Conservation (phyloP, 164 flowering plant species). For the Annona cherimola region DNA sequence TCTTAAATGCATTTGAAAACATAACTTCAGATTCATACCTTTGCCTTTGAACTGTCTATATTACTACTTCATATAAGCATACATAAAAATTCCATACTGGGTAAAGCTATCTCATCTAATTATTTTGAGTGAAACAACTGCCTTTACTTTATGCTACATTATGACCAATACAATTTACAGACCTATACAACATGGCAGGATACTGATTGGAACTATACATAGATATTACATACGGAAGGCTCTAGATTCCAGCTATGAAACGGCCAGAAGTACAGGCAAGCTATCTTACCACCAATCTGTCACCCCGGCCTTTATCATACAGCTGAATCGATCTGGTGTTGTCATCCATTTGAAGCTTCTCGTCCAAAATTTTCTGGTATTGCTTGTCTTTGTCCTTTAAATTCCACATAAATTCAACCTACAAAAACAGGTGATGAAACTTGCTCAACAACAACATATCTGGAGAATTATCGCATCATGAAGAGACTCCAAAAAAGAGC, state of each 20-base stretch:
- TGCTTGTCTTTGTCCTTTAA: slow-evolving; percentile 62
- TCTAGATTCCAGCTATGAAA: not conserved
- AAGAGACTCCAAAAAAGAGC: no score
- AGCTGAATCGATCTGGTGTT: slow-evolving; percentile 30
- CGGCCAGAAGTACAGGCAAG: not conserved
- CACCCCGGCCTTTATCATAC: slow-evolving; percentile 37
- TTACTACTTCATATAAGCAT: no score
- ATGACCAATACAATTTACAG: not conserved
- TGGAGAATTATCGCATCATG: no score
- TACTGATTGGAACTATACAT: not conserved
- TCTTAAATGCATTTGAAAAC: no score
- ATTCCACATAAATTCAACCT: slow-evolving; percentile 71
- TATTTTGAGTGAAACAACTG: no score
- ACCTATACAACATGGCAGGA: not conserved
- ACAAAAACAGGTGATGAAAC: not conserved
- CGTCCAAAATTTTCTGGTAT: slow-evolving; percentile 44
- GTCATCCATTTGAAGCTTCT: slow-evolving; percentile 47
- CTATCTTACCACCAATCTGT: slow-evolving; percentile 29
- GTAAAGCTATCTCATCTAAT: no score
- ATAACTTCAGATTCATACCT: no score
- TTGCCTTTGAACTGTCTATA: no score
- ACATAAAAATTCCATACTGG: no score
- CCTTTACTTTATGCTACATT: not conserved
- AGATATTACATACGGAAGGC: not conserved
- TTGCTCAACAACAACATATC: not conserved